Evolutionary conservation across 306 rosid genomes (phyloP).

Genomic region (Fagus crenata): DNA sequence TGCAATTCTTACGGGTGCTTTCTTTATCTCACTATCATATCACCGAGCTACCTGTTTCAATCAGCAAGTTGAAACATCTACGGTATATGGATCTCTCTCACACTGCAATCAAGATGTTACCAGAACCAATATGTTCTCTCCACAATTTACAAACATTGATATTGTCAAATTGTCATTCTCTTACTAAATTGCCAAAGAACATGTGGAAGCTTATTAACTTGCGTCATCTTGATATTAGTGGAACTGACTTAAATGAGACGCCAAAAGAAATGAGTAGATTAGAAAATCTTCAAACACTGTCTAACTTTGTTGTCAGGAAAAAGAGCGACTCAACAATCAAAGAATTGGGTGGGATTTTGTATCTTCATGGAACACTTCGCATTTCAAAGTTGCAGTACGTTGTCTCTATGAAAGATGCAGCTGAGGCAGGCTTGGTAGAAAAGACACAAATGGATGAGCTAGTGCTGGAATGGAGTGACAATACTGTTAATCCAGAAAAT

Average conservation of each 20-base stretch:
- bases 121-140: background rate
- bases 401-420: background rate
- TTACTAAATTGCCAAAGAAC: background rate
- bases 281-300: background rate
- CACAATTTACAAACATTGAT: conserved; percentile 22
- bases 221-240: background rate
- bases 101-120: background rate
- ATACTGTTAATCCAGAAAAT: too few species aligned
- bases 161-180: background rate
- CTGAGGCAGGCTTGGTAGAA: background rate
- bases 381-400: conserved; percentile 10
- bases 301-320: background rate
- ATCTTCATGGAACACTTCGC: background rate
- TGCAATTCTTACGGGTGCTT: too few species aligned
- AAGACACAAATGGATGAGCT: background rate
- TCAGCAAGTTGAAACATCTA: background rate
- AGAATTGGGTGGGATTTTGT: background rate
- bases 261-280: background rate
- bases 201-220: background rate
- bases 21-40: too few species aligned
- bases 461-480: background rate
- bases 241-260: background rate
- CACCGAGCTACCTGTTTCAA: too few species aligned
- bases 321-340: background rate
- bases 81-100: too few species aligned